Evolutionary conservation across 2,329 filamentous ascomycete species (phyloP).

Genomic region (Fusarium chlamydosporum): DNA sequence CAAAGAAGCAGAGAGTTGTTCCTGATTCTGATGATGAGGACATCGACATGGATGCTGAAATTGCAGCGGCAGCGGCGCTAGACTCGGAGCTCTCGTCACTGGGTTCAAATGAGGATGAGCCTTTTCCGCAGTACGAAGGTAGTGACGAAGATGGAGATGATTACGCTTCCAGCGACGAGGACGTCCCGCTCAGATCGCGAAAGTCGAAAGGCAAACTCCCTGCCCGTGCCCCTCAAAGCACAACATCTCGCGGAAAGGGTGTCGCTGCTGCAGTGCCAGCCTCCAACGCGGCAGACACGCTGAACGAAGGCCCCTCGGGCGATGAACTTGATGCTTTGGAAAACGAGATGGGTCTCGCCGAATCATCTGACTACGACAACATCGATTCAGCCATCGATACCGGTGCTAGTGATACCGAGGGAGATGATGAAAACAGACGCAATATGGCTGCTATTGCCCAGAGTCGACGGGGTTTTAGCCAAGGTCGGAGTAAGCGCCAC

Average conservation of each 20-base stretch:
- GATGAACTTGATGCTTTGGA: slow-evolving; percentile 23
- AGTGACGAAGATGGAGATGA: slow-evolving; percentile 34
- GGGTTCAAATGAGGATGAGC: slow-evolving; percentile 34
- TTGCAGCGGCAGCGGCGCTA: slow-evolving; percentile 48
- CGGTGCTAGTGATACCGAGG: slow-evolving; percentile 46
- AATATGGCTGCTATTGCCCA: slow-evolving; percentile 41
- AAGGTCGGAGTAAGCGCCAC: slow-evolving; percentile 47
- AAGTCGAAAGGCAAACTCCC: slow-evolving; percentile 26
- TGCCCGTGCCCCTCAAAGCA: neutral
- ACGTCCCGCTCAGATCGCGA: slow-evolving; percentile 39
- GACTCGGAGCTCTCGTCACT: slow-evolving; percentile 23
- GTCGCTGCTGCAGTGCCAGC: neutral
- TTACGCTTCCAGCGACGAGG: slow-evolving; percentile 51
- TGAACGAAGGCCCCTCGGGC: slow-evolving; percentile 2
- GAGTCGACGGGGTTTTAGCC: slow-evolving; percentile 55
- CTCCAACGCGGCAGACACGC: neutral
- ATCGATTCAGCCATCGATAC: neutral
- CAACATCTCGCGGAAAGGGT: neutral
- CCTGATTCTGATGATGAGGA: slow-evolving; percentile 53
- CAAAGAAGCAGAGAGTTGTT: slow-evolving; percentile 53
- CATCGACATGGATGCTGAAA: slow-evolving; percentile 54
- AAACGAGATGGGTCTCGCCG: neutral
- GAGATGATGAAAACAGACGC: neutral
- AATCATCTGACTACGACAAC: neutral
- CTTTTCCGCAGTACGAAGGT: slow-evolving; percentile 39